A percentile compares a stretch with the other conserved stretches of the same genome.
These are phyloP conservation scores for Saururus chinensis DNA, from an alignment of 164 flowering plant species.

Conservation along the genomic window DNA sequence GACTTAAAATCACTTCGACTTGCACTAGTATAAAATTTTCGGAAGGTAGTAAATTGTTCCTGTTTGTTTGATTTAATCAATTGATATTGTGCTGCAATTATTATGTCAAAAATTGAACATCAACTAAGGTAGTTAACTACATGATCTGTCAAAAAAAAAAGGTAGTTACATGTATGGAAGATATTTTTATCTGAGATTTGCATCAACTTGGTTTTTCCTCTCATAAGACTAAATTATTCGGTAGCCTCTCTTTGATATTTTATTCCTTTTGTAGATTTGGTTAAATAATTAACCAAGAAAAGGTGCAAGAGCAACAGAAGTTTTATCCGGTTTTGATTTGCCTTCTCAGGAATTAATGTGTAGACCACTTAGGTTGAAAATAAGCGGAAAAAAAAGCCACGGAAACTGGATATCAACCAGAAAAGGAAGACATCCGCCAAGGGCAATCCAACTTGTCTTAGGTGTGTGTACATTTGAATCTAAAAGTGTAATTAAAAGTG, in stretches of 20 bases:
- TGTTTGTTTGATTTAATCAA: no score
- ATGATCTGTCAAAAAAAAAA: no score
- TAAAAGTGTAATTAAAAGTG: no score
- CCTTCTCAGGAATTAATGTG: conserved; percentile 65
- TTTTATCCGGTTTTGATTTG: no score
- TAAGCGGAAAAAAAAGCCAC: conserved; percentile 34
- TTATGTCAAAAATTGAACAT: no score
- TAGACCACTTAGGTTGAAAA: conserved; percentile 52
- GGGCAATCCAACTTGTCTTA: not conserved
- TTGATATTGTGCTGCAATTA: no score
- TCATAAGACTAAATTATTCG: not conserved
- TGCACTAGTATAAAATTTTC: no score
- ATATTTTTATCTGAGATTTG: not conserved
- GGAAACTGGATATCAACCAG: conserved; percentile 24
- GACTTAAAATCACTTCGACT: no score
- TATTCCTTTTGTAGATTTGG: not conserved
- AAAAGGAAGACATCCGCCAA: conserved; percentile 8
- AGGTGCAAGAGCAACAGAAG: not conserved
- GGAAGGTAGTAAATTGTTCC: no score
- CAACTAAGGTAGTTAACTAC: no score
- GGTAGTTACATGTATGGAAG: no score
- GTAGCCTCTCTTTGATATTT: not conserved
- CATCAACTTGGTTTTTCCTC: not conserved
- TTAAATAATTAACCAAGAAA: not conserved
- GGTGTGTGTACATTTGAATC: no score